These are phyloP conservation scores for Cordyceps militaris DNA, from an alignment of 2,329 filamentous ascomycete genomes.

Conservation along the genomic window DNA sequence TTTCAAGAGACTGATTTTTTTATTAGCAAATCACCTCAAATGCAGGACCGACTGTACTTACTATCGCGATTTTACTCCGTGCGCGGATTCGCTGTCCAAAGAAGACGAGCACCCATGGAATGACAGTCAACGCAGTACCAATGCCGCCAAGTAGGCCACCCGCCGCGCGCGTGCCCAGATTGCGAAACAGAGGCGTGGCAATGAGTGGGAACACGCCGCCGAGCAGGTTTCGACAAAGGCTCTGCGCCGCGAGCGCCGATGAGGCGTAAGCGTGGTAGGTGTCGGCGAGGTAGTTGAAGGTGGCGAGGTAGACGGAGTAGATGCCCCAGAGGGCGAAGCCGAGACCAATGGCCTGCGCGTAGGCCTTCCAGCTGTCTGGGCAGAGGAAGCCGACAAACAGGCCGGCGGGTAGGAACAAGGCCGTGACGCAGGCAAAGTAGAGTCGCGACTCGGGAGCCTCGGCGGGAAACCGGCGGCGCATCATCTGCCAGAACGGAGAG, in stretches of 20 bases:
- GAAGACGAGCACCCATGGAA: slow-evolving; percentile 82
- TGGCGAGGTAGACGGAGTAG: slow-evolving; percentile 76
- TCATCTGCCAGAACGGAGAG: slow-evolving; percentile 36
- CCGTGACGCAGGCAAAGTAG: slow-evolving; percentile 76
- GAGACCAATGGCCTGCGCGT: slow-evolving; percentile 48
- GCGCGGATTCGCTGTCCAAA: slow-evolving; percentile 70
- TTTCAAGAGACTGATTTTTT: neutral
- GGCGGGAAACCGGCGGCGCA: slow-evolving; percentile 39
- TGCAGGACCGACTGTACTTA: slow-evolving; percentile 27
- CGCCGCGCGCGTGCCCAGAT: slow-evolving; percentile 63
- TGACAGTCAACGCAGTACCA: slow-evolving; percentile 58
- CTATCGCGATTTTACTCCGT: slow-evolving; percentile 68
- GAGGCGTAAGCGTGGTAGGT: slow-evolving; percentile 79
- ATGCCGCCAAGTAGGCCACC: slow-evolving; percentile 72
- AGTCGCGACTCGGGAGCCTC: slow-evolving; percentile 68
- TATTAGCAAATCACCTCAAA: neutral
- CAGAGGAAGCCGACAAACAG: slow-evolving; percentile 48
- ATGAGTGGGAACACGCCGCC: slow-evolving; percentile 77
- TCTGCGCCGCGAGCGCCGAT: slow-evolving; percentile 79
- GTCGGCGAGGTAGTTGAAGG: slow-evolving; percentile 90
- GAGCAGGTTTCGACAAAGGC: slow-evolving; percentile 76
- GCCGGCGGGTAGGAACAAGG: slow-evolving; percentile 67
- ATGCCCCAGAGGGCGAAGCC: slow-evolving; percentile 77
- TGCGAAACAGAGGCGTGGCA: slow-evolving; percentile 63
- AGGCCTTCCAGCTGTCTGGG: slow-evolving; percentile 19